A percentile compares a stretch with the other conserved stretches of the same genome.
Conservation (phyloP, 179 eudicot genomes). For the Beta macrorhiza region DNA sequence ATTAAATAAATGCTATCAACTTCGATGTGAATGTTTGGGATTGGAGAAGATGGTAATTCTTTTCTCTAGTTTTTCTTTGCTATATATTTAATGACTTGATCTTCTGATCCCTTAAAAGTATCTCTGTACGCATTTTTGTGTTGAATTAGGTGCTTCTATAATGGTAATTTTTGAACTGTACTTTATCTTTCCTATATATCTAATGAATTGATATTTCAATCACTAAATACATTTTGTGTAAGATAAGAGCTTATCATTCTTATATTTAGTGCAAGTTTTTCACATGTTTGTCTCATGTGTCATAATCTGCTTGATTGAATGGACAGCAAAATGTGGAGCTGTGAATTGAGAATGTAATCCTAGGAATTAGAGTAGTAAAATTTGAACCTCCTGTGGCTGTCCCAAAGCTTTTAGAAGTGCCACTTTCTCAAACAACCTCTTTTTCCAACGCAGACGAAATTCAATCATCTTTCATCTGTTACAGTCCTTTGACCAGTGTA, state of each 20-base stretch:
- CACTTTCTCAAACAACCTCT: background rate
- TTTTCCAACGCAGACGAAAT: background rate
- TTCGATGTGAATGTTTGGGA: background rate
- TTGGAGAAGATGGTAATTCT: slow-evolving; percentile 8
- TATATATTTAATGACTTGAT: background rate
- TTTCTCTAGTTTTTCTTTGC: background rate
- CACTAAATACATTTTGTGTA: background rate
- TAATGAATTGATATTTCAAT: background rate
- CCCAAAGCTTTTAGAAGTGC: background rate
- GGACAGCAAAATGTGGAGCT: background rate
- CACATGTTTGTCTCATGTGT: background rate
- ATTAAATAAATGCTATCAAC: slow-evolving; percentile 3
- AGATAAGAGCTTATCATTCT: background rate
- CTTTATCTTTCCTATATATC: background rate
- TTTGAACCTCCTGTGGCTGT: background rate
- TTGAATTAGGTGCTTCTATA: too few relatives aligned
- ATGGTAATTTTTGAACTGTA: background rate
- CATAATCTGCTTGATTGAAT: background rate
- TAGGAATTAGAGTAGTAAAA: background rate
- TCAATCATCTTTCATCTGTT: background rate
- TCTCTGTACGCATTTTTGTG: background rate
- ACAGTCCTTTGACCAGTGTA: background rate
- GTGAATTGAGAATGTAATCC: background rate
- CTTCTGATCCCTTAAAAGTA: background rate
- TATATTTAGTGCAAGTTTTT: background rate